Evolutionary conservation across 768 basidiomycete genomes (phyloP).

Genomic region (Boletus sp.): DNA sequence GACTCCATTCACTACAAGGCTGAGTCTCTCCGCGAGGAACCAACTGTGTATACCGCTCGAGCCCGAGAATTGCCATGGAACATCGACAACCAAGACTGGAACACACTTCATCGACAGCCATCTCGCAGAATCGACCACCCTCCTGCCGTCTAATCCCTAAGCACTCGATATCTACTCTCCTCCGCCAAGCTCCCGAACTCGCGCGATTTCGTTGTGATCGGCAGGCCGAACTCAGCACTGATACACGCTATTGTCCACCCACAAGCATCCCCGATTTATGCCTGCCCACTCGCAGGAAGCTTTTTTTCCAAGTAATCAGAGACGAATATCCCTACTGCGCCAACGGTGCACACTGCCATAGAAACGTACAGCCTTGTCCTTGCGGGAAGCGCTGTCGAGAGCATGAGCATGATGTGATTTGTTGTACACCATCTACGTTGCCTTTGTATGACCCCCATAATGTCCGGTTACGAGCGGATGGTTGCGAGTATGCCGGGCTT

Average conservation of each 20-base stretch:
- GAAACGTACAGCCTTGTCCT: conserved; percentile 52
- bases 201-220: not conserved
- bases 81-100: conserved; percentile 9
- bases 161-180: no score
- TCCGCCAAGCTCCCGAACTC: not conserved
- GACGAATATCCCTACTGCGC: conserved; percentile 43
- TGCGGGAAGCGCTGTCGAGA: conserved; percentile 48
- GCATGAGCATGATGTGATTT: conserved; percentile 11
- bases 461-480: conserved; percentile 17
- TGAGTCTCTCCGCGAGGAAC: not conserved
- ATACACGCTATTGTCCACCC: conserved; percentile 2
- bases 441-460: conserved; percentile 49
- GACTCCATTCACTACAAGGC: not conserved
- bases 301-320: conserved; percentile 53
- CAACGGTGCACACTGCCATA: conserved; percentile 46
- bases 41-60: not conserved
- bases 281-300: conserved; percentile 21
- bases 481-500: conserved; percentile 2
- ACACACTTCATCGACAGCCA: conserved; percentile 20
- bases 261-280: not conserved
- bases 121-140: conserved; percentile 17
- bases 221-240: conserved; percentile 14
- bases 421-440: conserved; percentile 12
- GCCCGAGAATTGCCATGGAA: conserved; percentile 29
- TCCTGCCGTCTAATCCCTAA: conserved; percentile 2